Conservation (phyloP, 106 monocot species). For the Phalaenopsis aphrodite region DNA sequence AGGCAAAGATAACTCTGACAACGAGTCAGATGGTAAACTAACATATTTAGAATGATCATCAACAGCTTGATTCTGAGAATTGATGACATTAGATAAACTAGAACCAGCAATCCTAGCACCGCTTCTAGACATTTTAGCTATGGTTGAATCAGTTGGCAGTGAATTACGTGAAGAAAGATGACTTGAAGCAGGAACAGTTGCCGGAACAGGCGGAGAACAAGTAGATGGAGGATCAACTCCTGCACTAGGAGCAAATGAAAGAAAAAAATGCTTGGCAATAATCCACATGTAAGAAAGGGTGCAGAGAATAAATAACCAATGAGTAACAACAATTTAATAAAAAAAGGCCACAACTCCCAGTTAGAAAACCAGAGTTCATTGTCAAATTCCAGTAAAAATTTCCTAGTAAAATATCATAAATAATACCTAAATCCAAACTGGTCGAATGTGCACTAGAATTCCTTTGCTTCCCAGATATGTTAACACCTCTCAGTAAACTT, state of each 20-base stretch:
- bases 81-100: slow-evolving; percentile 29
- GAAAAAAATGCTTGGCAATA: neutral
- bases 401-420: slow-evolving; percentile 9
- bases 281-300: too few relatives aligned
- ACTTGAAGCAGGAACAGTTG: slow-evolving; percentile 52
- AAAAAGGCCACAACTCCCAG: neutral
- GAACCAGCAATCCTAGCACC: slow-evolving; percentile 33
- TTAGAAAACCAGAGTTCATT: neutral
- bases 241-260: slow-evolving; percentile 66
- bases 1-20: slow-evolving; percentile 49
- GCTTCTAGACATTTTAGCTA: slow-evolving; percentile 26
- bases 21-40: slow-evolving; percentile 47
- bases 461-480: slow-evolving; percentile 51
- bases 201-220: slow-evolving; percentile 72
- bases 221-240: slow-evolving; percentile 88
- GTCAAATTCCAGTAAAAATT: too few relatives aligned
- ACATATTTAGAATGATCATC: slow-evolving; percentile 36
- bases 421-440: slow-evolving; percentile 94
- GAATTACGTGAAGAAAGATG: slow-evolving; percentile 34
- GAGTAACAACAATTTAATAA: neutral
- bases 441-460: slow-evolving; percentile 47
- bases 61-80: slow-evolving; percentile 38
- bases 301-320: too few relatives aligned
- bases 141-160: slow-evolving; percentile 33
- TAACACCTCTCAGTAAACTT: slow-evolving; percentile 81